Evolutionary conservation across 2,329 filamentous ascomycete genomes (phyloP).

Genomic region (Cryphonectria naterciae): DNA sequence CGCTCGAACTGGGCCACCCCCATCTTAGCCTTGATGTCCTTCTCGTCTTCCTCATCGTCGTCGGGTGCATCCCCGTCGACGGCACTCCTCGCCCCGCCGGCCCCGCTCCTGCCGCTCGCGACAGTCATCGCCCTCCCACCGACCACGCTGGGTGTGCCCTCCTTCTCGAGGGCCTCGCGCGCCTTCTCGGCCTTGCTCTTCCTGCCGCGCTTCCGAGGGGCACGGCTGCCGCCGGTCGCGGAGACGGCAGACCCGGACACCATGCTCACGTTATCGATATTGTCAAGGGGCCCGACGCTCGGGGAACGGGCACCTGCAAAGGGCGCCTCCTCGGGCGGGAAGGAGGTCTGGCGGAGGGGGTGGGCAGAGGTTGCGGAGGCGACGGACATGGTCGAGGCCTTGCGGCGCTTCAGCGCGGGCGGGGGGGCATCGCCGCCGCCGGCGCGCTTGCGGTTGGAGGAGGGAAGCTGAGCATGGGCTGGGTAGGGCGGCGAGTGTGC

Average conservation of each 20-base stretch:
- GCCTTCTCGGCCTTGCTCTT: slow-evolving; percentile 63
- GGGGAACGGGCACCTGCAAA: slow-evolving; percentile 63
- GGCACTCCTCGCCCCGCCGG: slow-evolving; percentile 47
- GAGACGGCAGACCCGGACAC: slow-evolving; percentile 65
- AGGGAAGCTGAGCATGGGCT: slow-evolving; percentile 54
- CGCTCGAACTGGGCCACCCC: slow-evolving; percentile 39
- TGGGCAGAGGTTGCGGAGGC: slow-evolving; percentile 59
- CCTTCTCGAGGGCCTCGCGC: slow-evolving; percentile 44
- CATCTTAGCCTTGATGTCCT: slow-evolving; percentile 34
- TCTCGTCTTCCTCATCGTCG: slow-evolving; percentile 43
- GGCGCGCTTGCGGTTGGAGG: slow-evolving; percentile 65
- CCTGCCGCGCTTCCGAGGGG: slow-evolving; percentile 64
- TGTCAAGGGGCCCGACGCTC: slow-evolving; percentile 55
- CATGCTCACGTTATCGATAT: slow-evolving; percentile 59
- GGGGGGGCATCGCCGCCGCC: slow-evolving; percentile 56
- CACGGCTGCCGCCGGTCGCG: slow-evolving; percentile 39
- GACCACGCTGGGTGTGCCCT: slow-evolving; percentile 47
- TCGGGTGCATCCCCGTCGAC: slow-evolving; percentile 59
- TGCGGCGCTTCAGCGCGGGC: slow-evolving; percentile 67
- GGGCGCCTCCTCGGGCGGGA: slow-evolving; percentile 68
- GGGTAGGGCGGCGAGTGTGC: slow-evolving; percentile 60
- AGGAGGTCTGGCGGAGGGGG: slow-evolving; percentile 79
- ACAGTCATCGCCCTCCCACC: slow-evolving; percentile 52
- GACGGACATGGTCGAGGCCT: slow-evolving; percentile 66
- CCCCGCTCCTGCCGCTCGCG: slow-evolving; percentile 46